phyloP scores from a whole-genome alignment of 1,284 basidiomycete species.

The Cystobasidiaceae sp. region DNA sequence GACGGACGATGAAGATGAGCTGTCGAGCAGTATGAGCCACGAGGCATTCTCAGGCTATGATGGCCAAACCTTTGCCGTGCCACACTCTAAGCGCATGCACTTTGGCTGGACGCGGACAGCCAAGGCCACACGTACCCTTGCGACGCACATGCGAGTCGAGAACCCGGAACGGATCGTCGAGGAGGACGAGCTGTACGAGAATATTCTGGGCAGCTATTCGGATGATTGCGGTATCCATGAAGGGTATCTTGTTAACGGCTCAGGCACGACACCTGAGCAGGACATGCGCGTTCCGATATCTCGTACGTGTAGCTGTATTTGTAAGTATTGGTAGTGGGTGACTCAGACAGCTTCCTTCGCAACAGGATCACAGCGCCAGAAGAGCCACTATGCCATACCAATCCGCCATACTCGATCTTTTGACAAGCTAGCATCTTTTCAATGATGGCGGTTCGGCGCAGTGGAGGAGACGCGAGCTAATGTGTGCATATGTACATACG shows the following conservation, averaged over 20 bases:
- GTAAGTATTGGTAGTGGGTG: too few relatives aligned
- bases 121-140: background rate
- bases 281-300: background rate
- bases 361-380: too few relatives aligned
- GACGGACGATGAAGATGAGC: background rate
- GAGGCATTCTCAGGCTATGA: background rate
- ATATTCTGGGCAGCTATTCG: background rate
- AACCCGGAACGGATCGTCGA: background rate
- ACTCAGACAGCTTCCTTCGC: too few relatives aligned
- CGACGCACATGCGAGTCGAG: too few relatives aligned
- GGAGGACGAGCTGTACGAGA: background rate
- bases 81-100: background rate
- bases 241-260: constrained; percentile 10
- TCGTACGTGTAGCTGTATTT: background rate
- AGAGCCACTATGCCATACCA: background rate
- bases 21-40: background rate
- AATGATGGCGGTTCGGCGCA: background rate
- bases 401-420: background rate
- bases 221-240: background rate
- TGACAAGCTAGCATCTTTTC: background rate
- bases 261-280: background rate
- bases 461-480: too few relatives aligned
- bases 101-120: constrained; percentile 2
- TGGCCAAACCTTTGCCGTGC: background rate
- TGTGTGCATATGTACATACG: background rate